phyloP scores from a whole-genome alignment of 805 yeast species.

The Suhomyces vadensis region DNA sequence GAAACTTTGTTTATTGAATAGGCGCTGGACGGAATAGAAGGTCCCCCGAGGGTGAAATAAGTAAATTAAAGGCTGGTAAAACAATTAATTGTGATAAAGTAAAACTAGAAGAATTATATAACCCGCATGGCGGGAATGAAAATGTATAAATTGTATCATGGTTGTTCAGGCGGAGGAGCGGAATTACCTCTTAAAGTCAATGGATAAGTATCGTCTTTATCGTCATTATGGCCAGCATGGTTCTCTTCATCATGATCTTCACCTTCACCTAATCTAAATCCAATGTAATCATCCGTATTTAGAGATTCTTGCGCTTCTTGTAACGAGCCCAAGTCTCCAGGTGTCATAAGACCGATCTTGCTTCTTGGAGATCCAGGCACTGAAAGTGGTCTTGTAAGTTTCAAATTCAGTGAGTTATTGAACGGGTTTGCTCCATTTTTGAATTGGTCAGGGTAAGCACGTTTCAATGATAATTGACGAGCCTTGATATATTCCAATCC shows the following conservation, averaged over 20 bases:
- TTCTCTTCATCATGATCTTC: conserved; percentile 47
- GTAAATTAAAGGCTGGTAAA: not conserved
- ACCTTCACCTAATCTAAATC: conserved; percentile 49
- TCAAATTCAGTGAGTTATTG: conserved; percentile 50
- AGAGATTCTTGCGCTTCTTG: conserved; percentile 81
- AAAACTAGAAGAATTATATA: too few relatives aligned
- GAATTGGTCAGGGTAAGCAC: conserved; percentile 91
- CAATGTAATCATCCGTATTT: conserved; percentile 74
- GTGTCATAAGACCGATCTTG: conserved; percentile 80
- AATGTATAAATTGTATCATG: too few relatives aligned
- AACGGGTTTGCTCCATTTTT: conserved; percentile 51
- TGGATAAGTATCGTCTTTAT: conserved; percentile 41
- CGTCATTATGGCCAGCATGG: conserved; percentile 44
- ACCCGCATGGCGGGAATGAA: too few relatives aligned
- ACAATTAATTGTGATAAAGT: too few relatives aligned
- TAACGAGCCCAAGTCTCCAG: conserved; percentile 95
- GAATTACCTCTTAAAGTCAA: conserved; percentile 52
- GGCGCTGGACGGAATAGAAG: not conserved
- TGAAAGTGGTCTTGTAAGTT: conserved; percentile 86
- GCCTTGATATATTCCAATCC: conserved; percentile 96
- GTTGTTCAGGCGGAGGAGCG: conserved; percentile 38
- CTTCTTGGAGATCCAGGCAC: conserved; percentile 97
- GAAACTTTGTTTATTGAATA: not conserved
- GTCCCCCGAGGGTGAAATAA: not conserved
- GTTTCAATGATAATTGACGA: conserved; percentile 82